Evolutionary conservation across 106 monocot genomes (phyloP), one percentile per base, ranked within the genome.

Genomic region (Platanthera guangdongensis): DNA sequence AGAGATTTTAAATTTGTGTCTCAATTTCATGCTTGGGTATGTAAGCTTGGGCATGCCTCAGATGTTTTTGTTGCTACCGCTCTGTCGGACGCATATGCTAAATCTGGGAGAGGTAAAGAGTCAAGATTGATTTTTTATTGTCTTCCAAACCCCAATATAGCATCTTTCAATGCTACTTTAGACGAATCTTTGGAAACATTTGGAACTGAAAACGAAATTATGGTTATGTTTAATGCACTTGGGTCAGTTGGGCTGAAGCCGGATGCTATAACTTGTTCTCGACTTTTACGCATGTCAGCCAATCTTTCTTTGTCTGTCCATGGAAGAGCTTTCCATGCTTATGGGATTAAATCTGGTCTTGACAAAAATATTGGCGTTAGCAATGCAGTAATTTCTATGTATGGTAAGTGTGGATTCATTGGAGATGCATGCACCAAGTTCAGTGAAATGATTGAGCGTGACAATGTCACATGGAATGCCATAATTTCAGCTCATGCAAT

Each of bases 331-430:
- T 47, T 79, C 10, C 79, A 79, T 72, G 71, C 45, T 55, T 59
- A 57, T 57, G 47, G 47, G 9, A 57, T 79, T 47, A 71, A 72
- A 47, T 12, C 79, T 47, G 72, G 79, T 39, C 18, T 79, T 13
- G 57, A 72, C 5, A 12, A 72, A 68, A 57, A 79, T 47, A 48
- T 79, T 5, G 12, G 47, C 14, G 59, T 72, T 9, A 72, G 71
- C 6, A 92, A 92, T 84, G 89, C 87, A 18, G 82, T 89, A n/a
- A 84, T 87, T 68, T 85, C 85, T 57, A 92, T 89, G 92, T 89
- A 77, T 79, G 84, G 89, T 47, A 92, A 89, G 74, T 87, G 85
- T 77, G 92, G 92, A 74, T 83, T 78, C 75, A 82, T 92, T 8
- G n/a, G 47, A 25, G 82, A 63, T 47, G 87, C 92, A 46, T 30